A percentile compares a stretch with the other conserved stretches of the same genome.
These are phyloP conservation scores for Boletus speciosus DNA, from an alignment of 768 basidiomycete species.

Conservation along the genomic window DNA sequence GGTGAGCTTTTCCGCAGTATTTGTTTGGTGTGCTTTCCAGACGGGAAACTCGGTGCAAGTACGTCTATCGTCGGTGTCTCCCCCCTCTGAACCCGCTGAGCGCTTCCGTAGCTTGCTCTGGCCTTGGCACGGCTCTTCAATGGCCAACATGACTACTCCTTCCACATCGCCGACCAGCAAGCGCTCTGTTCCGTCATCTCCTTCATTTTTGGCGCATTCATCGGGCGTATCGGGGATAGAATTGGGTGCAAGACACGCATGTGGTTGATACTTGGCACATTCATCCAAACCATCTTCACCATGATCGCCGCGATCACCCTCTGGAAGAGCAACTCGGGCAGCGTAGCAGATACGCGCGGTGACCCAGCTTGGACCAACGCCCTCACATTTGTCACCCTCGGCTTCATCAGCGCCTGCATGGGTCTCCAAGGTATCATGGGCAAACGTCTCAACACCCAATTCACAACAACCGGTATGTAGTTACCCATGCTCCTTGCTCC, in stretches of 20 bases:
- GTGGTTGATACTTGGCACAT: slow-evolving; percentile 71
- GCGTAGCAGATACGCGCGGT: slow-evolving; percentile 51
- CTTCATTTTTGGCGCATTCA: slow-evolving; percentile 74
- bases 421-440: slow-evolving; percentile 86
- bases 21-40: slow-evolving; percentile 85
- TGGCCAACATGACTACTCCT: slow-evolving; percentile 48
- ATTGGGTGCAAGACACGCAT: slow-evolving; percentile 68
- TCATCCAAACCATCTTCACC: slow-evolving; percentile 73
- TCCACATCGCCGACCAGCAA: slow-evolving; percentile 81
- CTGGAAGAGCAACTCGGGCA: slow-evolving; percentile 63
- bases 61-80: background rate
- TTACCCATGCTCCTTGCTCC: background rate
- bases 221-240: slow-evolving; percentile 82
- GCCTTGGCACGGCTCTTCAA: slow-evolving; percentile 80
- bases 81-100: background rate
- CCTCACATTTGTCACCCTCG: slow-evolving; percentile 66
- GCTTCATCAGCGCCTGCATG: slow-evolving; percentile 70
- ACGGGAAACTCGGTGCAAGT: slow-evolving; percentile 76
- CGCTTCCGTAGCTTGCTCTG: slow-evolving; percentile 55
- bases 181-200: slow-evolving; percentile 74
- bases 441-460: slow-evolving; percentile 76
- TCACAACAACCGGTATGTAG: slow-evolving; percentile 66
- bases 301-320: slow-evolving; percentile 68
- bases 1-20: slow-evolving; percentile 73
- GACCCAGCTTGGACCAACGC: slow-evolving; percentile 69